phyloP scores from a whole-genome alignment of 208 protist species.

The Trypanosoma melophagium region DNA sequence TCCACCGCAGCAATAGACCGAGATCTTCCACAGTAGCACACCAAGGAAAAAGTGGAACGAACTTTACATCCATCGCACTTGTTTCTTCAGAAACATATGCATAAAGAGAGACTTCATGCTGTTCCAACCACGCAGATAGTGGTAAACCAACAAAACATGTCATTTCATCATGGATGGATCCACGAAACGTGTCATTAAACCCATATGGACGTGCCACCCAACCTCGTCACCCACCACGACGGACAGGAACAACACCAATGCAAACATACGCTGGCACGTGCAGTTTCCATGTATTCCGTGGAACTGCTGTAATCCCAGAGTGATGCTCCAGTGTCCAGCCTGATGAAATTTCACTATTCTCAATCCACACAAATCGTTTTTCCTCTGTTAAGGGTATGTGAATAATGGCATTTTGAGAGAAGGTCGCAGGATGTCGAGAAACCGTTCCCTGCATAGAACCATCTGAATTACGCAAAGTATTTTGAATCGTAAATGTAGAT shows the following conservation, averaged over 20 bases:
- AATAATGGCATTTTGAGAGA: conserved; percentile 1
- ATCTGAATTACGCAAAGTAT: conserved; percentile 2
- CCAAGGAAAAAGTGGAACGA: conserved; percentile 37
- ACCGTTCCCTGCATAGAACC: neutral
- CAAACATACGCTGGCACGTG: conserved; percentile 33
- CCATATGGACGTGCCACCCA: conserved; percentile 45
- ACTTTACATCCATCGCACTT: conserved; percentile 31
- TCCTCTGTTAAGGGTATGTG: neutral
- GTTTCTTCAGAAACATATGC: conserved; percentile 16
- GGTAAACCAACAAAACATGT: conserved; percentile 38
- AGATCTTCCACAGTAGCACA: conserved; percentile 33
- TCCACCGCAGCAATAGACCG: conserved; percentile 28
- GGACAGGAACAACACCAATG: conserved; percentile 34
- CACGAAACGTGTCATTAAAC: conserved; percentile 39
- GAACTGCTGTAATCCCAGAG: conserved; percentile 48
- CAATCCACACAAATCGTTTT: conserved; percentile 36
- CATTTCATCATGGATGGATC: conserved; percentile 15
- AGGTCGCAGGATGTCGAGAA: neutral
- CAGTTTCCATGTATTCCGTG: conserved; percentile 43
- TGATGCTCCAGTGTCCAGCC: conserved; percentile 28
- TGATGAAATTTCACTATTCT: conserved; percentile 40
- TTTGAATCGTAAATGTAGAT: conserved; percentile 23
- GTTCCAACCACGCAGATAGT: conserved; percentile 34
- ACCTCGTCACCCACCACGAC: neutral
- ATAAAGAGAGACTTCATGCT: conserved; percentile 24